Evolutionary conservation across 1,284 basidiomycete genomes (phyloP), one percentile per base, ranked within the genome.

Genomic region (Sporisorium exsertum): DNA sequence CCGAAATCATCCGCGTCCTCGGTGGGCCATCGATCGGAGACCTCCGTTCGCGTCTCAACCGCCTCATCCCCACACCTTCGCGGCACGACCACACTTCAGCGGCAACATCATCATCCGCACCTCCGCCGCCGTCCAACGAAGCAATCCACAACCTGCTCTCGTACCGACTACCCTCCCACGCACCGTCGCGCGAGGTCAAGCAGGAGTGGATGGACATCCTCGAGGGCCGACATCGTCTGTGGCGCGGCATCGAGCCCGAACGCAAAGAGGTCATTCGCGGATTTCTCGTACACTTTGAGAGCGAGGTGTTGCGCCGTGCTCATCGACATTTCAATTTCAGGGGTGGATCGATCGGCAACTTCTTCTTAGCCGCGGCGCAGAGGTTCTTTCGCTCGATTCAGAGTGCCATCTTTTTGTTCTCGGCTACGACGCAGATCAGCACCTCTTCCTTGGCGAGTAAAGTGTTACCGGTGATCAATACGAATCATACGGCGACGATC

Each of bases 401-500:
- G 22, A 95, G 94, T 5, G 94, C 95, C 12, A 95, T 99, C 77
- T 99, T 97, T 86, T 87, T 98, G 43, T 97, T 99, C 85, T 92
- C 94, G 22, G 93, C 94, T 0, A 92, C 97, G 62, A 95, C 95
- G 0, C 93, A 91, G 13, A 88, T 88, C 6, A 83, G 85, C 10
- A 58, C 58, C 2, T 56, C 29, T 13, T 61, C 54, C 18, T n/a
- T 57, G 9, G 64, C 58, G 79, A 92, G 92, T 76, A 87, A 89
- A 83, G 88, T 89, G 51, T 94, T 97, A 2, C 96, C 96, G 0
- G 93, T 92, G 8, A 93, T 98, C 79, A 91, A 97, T 54, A 98
- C 96, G 2, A 97, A 95, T 86, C 94, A 95, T 86, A 95, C 93
- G 0, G 94, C 95, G n/a, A 98, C 94, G 4, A 96, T 99, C 72